Base-by-base conservation (phyloP, 306 rosid genomes). In the Inga oerstediana region DNA sequence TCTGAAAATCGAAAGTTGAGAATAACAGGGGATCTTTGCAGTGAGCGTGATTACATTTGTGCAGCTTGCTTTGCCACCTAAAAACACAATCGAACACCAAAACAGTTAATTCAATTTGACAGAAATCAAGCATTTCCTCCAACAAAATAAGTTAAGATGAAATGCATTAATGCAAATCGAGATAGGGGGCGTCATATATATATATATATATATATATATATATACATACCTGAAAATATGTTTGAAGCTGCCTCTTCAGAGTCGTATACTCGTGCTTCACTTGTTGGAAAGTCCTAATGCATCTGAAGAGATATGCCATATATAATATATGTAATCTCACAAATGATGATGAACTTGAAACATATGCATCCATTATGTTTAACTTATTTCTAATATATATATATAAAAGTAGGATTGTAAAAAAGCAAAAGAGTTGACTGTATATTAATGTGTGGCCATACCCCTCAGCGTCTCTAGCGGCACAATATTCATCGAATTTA, bases 391-490 rank as follows among this genome's bases (percentile, higher is more conserved):
- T 6, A 6, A 39, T 39, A 39, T 5, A 6, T 0, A 39, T 4
- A 35, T 4, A 37, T 0, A 32, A 0, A 32, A 32, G 2, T 2
- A 39, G 43, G 43, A 39, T 39, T 39, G 7, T 6, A 1, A 39
- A 39, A 37, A 37, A 37, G 41, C 41, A 37, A 37, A 37, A 37
- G 41, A 37, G 41, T 37, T 37, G 79, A 12, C 35, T 3, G 2
- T 46, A 10, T 7, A 16, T 54, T 54, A 19, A 76, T 27, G 52
- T 17, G 43, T 48, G 12, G 22, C 59, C 59, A 52, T 51, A 93
- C 98, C 98, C 97, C 59, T 92, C 93, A 48, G 79, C 78, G 72
- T 92, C 89, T 75, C 85, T 85, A 20, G 94, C 94, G 34, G 77
- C n/a, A 80, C 97, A 93, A 80, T 77, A 84, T 75, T 93, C 98